Percentiles rank a stretch among this genome's conserved stretches.
Evolutionary conservation across 768 basidiomycete species (phyloP).

Genomic region (Boletus rubroflammeus): DNA sequence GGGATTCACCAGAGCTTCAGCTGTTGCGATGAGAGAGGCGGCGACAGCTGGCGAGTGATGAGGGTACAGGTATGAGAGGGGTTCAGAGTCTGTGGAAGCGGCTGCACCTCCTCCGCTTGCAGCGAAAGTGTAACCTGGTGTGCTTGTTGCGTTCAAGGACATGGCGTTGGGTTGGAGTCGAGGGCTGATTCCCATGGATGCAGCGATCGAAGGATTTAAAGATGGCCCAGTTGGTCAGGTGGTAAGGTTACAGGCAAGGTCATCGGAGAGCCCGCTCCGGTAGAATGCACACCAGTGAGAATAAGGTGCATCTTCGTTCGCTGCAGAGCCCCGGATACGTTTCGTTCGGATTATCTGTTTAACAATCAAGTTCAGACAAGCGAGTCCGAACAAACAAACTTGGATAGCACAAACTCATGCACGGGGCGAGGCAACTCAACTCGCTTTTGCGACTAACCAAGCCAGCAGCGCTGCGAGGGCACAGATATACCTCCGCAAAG

Average conservation of each 20-base stretch:
- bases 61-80: slow-evolving; percentile 35
- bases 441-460: slow-evolving; percentile 1
- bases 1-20: slow-evolving; percentile 43
- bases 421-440: slow-evolving; percentile 4
- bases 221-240: neutral
- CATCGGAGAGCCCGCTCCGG: slow-evolving; percentile 3
- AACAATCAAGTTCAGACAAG: neutral
- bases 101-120: slow-evolving; percentile 2
- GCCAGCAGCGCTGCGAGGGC: neutral
- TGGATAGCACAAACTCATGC: slow-evolving; percentile 4
- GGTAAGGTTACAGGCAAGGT: neutral
- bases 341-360: neutral
- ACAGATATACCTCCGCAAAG: slow-evolving; percentile 16
- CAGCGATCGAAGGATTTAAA: neutral
- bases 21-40: slow-evolving; percentile 41
- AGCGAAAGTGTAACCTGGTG: slow-evolving; percentile 34
- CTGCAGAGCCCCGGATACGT: neutral
- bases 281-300: neutral
- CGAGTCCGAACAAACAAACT: slow-evolving; percentile 3
- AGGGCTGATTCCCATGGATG: slow-evolving; percentile 2
- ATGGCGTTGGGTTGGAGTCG: slow-evolving; percentile 9
- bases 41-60: slow-evolving; percentile 41
- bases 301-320: neutral
- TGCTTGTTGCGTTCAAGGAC: slow-evolving; percentile 18
- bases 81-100: slow-evolving; percentile 6